Conservation (phyloP, 2,329 filamentous ascomycete genomes). For the Chaetoscypha palmicola region DNA sequence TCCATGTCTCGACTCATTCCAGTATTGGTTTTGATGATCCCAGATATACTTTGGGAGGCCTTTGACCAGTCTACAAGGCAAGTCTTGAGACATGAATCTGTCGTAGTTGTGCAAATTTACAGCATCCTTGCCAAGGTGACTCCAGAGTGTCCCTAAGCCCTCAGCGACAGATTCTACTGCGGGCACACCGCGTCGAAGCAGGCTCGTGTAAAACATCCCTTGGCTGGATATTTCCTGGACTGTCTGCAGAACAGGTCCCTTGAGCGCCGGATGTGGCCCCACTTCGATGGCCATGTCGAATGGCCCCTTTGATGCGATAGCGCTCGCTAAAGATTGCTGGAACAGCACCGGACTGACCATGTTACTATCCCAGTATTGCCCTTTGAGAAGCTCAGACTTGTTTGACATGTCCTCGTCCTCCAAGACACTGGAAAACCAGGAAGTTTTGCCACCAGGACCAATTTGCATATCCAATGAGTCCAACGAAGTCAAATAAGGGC, state of each 20-base stretch:
- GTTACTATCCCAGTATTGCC: conserved; percentile 32
- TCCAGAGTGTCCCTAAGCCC: not conserved
- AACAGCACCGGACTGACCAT: conserved; percentile 38
- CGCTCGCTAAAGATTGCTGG: conserved; percentile 30
- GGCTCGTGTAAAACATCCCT: not conserved
- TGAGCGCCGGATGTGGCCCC: conserved; percentile 21
- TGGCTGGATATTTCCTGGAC: not conserved
- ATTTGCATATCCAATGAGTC: not conserved
- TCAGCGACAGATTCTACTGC: not conserved
- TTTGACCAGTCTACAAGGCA: not conserved
- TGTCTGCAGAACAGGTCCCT: conserved; percentile 16
- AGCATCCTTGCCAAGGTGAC: not conserved
- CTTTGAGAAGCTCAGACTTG: conserved; percentile 6
- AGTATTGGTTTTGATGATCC: not conserved
- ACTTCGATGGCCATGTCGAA: conserved; percentile 20
- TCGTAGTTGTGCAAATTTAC: not conserved
- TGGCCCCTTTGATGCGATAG: conserved; percentile 6
- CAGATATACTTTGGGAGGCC: not conserved
- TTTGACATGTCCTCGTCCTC: conserved; percentile 9
- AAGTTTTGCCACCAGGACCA: not conserved
- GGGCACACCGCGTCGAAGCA: not conserved
- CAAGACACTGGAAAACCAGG: not conserved
- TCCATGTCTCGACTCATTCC: not conserved
- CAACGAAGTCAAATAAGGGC: conserved; percentile 14
- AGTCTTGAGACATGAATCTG: not conserved